Base-by-base conservation (phyloP, 2,329 filamentous ascomycete genomes). In the Aspergillus pseudotamarii region DNA sequence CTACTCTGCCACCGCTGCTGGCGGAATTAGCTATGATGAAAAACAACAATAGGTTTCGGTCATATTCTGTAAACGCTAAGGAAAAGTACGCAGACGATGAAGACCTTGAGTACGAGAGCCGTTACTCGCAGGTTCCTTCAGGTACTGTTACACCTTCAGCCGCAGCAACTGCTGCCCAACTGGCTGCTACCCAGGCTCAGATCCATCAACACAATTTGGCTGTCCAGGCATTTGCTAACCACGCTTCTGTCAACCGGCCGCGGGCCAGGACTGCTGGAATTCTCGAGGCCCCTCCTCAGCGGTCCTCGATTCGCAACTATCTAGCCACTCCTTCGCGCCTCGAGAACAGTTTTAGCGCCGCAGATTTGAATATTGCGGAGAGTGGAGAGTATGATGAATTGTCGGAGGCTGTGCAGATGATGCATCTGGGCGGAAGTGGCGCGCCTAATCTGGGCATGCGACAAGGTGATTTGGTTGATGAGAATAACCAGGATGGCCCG, bases 51-150 rank as follows among this genome's bases (percentile, higher is more conserved):
- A 89, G 95, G 58, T 96, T 98, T 83, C 89, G 95, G 54, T 99
- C 95, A 1, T 98, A 97, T 78, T 99, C 95, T 0, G 95, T 99
- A 68, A 99, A 99, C 78, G 96, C 96, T 61, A 97, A 96, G 79
- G 94, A 98, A 76, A 96, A 95, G 77, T 98, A 98, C 72, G 94
- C 91, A 2, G 93, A 96, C 71, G 90, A 93, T 54, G 94, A 96
- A 58, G 90, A 93, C 30, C 91, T 93, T 64, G 89, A 92, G 19
- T 92, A 91, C 64, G 77, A 89, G 85, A 79, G 78, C 55, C 80
- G 82, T 61, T 88, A 88, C 72, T 83, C 84, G 51, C 80, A 81
- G 58, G 76, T 82, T 59, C 86, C 87, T 66, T 88, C 86, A 59
- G 87, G 88, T 28, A 82, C 83, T 3, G 76, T 88, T 66, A 89